Percentiles rank a stretch among this genome's conserved stretches.
Conservation (phyloP, 2,329 filamentous ascomycete genomes). For the Chrysoporthe austroafricana region DNA sequence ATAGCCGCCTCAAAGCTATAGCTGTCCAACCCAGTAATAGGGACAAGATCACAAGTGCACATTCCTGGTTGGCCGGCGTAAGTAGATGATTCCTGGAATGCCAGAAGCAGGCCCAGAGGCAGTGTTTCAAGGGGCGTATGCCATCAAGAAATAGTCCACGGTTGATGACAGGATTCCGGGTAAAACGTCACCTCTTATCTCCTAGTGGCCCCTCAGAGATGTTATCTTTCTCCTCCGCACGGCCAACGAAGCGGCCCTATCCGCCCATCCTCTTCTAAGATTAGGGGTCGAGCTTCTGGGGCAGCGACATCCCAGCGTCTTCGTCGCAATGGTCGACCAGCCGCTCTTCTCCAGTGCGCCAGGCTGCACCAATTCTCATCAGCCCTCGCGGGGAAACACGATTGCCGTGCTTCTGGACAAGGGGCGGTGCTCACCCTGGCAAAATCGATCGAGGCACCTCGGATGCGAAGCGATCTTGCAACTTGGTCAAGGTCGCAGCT, state of each 20-base stretch:
- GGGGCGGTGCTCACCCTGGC: background rate
- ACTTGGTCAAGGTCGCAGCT: slow-evolving; percentile 3
- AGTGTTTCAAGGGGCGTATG: background rate
- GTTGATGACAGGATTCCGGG: background rate
- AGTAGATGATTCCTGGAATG: background rate
- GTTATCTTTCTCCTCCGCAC: background rate
- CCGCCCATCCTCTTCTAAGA: slow-evolving; percentile 2
- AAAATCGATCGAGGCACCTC: background rate
- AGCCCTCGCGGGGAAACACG: background rate
- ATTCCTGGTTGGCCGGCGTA: background rate
- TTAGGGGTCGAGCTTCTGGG: slow-evolving; percentile 4
- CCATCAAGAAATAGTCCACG: background rate
- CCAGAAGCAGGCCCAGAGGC: background rate
- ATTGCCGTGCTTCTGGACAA: background rate
- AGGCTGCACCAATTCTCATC: background rate
- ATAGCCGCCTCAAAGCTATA: background rate
- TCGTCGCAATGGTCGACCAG: background rate
- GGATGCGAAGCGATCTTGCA: background rate
- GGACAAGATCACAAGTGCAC: background rate
- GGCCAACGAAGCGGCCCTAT: slow-evolving; percentile 4
- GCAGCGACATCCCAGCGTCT: background rate
- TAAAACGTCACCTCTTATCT: slow-evolving; percentile 15
- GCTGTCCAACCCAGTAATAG: background rate
- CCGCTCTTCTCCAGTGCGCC: no score
- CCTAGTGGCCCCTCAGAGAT: background rate